Conservation (phyloP, 2,329 filamentous ascomycete species). For the Exophiala bonariae region DNA sequence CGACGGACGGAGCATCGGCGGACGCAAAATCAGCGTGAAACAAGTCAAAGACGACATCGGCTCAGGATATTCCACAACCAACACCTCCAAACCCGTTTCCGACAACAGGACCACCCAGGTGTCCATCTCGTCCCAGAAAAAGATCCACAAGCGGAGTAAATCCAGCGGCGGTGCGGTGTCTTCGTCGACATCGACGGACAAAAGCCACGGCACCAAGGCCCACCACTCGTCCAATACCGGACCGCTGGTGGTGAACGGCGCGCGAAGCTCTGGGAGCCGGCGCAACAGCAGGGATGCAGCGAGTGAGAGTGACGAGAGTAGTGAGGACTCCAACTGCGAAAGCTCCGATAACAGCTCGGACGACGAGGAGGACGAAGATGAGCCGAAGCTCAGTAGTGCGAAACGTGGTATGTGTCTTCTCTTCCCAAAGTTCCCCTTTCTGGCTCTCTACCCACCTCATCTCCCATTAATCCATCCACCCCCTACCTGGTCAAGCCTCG, state of each 20-base stretch:
- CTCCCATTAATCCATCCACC: not conserved
- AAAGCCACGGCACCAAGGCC: not conserved
- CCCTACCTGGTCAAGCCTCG: too few species aligned
- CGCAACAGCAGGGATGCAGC: constrained; percentile 8
- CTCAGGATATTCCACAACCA: not conserved
- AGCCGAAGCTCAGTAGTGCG: not conserved
- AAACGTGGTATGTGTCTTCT: not conserved
- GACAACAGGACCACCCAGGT: not conserved
- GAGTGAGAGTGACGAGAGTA: constrained; percentile 20
- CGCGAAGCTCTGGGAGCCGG: constrained; percentile 7
- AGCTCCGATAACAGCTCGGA: constrained; percentile 10
- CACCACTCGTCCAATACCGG: not conserved
- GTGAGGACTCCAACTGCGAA: constrained; percentile 6
- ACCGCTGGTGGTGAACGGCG: constrained; percentile 26
- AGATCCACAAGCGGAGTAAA: too few species aligned
- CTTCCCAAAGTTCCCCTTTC: not conserved
- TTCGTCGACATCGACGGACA: not conserved
- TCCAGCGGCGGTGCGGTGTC: too few species aligned
- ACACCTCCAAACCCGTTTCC: not conserved
- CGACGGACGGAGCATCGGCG: constrained; percentile 9
- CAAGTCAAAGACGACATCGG: constrained; percentile 8
- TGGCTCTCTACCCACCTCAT: not conserved
- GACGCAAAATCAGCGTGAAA: constrained; percentile 18
- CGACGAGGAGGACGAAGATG: constrained; percentile 5
- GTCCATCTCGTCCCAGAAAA: too few species aligned